Evolutionary conservation across 345 rosid genomes (phyloP).

Genomic region (Citrus mangshanensis): DNA sequence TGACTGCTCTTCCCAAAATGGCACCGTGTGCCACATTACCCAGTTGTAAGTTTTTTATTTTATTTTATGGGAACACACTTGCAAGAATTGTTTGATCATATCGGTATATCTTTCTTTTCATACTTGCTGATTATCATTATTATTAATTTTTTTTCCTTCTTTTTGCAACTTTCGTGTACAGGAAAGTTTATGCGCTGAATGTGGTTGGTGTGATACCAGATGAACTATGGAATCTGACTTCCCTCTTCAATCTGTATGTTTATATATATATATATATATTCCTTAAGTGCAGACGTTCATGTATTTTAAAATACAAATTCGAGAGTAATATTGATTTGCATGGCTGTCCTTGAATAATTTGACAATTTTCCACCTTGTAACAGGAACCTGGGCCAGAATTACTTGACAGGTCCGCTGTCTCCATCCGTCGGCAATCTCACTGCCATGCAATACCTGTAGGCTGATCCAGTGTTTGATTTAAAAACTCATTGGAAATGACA

Average conservation of each 20-base stretch:
- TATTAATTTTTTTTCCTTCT: too few species aligned
- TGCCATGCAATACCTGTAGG: slow-evolving; percentile 63
- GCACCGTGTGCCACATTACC: slow-evolving; percentile 43
- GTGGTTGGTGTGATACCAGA: slow-evolving; percentile 44
- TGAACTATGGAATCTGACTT: slow-evolving; percentile 47
- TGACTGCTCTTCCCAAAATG: slow-evolving; percentile 29
- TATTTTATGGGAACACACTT: background rate
- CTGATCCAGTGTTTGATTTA: background rate
- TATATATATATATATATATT: background rate
- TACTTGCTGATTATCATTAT: background rate
- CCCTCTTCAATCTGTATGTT: slow-evolving; percentile 43
- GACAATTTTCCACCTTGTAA: slow-evolving; percentile 2
- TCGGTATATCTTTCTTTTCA: background rate
- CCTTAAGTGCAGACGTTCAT: background rate
- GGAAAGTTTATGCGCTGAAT: slow-evolving; percentile 34
- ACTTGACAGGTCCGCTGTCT: slow-evolving; percentile 47
- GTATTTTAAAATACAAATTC: too few species aligned
- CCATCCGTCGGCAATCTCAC: slow-evolving; percentile 47
- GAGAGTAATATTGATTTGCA: background rate
- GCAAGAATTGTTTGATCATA: background rate
- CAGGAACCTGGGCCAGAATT: slow-evolving; percentile 49
- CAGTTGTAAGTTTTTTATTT: slow-evolving; percentile 18
- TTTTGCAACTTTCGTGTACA: slow-evolving; percentile 10
- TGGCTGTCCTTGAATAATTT: background rate
- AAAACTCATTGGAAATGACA: background rate